Conservation (phyloP, 306 rosid genomes). For the Quercus wislizeni region DNA sequence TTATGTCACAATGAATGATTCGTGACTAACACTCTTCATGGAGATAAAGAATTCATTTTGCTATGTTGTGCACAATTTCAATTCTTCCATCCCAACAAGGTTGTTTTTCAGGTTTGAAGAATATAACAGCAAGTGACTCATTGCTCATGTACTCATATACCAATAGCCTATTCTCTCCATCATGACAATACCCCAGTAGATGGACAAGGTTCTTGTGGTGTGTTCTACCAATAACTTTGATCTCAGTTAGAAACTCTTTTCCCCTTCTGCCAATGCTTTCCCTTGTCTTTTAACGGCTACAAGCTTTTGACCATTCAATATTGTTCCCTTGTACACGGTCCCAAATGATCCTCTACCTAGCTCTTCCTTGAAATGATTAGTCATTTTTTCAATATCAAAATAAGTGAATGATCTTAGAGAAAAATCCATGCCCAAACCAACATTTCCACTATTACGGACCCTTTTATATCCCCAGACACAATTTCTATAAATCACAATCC, state of each 20-base stretch:
- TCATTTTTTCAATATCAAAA: neutral
- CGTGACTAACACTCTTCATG: too few species aligned
- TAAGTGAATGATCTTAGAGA: constrained; percentile 5
- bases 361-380: constrained; percentile 25
- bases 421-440: neutral
- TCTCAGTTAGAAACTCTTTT: neutral
- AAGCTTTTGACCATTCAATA: neutral
- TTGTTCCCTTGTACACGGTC: constrained; percentile 23
- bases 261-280: constrained; percentile 11
- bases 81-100: neutral
- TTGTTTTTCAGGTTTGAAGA: neutral
- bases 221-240: neutral
- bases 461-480: neutral
- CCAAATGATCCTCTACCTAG: constrained; percentile 27
- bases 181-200: constrained; percentile 6
- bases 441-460: neutral
- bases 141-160: neutral
- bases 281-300: constrained; percentile 23
- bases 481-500: neutral
- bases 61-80: neutral
- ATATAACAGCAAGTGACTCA: neutral
- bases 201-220: constrained; percentile 19
- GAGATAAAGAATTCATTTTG: too few species aligned
- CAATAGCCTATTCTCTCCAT: neutral
- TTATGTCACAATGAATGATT: too few species aligned